These are phyloP conservation scores for Cordia subcordata DNA, from an alignment of 257 asterid genomes.

Conservation along the genomic window DNA sequence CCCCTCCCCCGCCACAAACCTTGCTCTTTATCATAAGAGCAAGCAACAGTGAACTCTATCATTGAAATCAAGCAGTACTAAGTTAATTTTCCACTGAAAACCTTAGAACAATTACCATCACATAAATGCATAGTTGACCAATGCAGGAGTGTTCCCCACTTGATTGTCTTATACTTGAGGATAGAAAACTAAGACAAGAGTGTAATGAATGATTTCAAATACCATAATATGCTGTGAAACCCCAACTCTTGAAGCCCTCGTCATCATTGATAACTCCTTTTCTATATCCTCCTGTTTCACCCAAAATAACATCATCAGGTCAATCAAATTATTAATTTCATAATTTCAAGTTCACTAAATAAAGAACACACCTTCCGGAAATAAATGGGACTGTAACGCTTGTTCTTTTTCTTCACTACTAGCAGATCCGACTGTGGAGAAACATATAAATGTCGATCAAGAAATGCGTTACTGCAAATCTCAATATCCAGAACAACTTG, in stretches of 20 bases:
- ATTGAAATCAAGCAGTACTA: background rate
- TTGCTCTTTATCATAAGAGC: too few species aligned
- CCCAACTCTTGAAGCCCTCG: constrained; percentile 57
- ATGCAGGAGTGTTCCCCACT: background rate
- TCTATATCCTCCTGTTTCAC: constrained; percentile 76
- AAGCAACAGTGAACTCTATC: too few species aligned
- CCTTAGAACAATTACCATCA: background rate
- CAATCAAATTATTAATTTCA: constrained; percentile 8
- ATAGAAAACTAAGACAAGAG: constrained; percentile 7
- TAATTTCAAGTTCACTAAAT: constrained; percentile 5
- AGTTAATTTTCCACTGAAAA: background rate
- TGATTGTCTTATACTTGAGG: background rate
- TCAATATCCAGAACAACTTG: background rate
- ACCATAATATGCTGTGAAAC: constrained; percentile 75
- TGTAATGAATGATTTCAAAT: constrained; percentile 16
- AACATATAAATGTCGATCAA: background rate
- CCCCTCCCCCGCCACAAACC: too few species aligned
- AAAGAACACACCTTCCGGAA: constrained; percentile 66
- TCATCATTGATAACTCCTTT: constrained; percentile 59
- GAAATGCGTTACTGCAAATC: background rate
- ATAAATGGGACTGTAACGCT: constrained; percentile 79
- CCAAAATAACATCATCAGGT: constrained; percentile 4
- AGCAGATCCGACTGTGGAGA: constrained; percentile 88
- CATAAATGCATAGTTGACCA: background rate
- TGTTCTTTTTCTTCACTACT: constrained; percentile 65